Evolutionary conservation across 2,329 filamentous ascomycete genomes (phyloP).

Genomic region (Endoconidiophora laricicola): DNA sequence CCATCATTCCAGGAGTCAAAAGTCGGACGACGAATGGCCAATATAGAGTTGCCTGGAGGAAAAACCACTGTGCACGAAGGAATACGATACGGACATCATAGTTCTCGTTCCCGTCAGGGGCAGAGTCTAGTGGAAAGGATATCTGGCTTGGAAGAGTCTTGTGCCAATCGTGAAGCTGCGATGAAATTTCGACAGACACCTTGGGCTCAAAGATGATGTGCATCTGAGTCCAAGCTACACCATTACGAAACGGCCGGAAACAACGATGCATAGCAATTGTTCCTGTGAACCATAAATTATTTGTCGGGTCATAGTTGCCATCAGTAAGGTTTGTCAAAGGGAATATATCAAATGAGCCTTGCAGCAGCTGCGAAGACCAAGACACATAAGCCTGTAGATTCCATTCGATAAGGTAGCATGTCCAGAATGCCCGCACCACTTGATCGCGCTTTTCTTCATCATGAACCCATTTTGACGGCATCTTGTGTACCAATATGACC

Average conservation of each 20-base stretch:
- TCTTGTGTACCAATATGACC: slow-evolving; percentile 9
- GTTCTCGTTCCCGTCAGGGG: not conserved
- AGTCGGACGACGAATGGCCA: slow-evolving; percentile 15
- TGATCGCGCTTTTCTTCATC: slow-evolving; percentile 11
- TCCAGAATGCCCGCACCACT: slow-evolving; percentile 15
- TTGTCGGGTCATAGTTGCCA: not conserved
- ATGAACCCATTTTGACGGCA: not conserved
- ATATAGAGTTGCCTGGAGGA: slow-evolving; percentile 14
- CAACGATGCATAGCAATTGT: slow-evolving; percentile 15
- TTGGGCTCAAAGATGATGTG: slow-evolving; percentile 14
- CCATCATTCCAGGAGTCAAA: slow-evolving; percentile 3
- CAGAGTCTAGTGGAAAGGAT: slow-evolving; percentile 6
- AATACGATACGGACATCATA: slow-evolving; percentile 13
- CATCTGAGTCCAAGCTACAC: slow-evolving; percentile 13
- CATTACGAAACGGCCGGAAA: slow-evolving; percentile 13
- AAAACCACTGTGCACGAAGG: slow-evolving; percentile 15
- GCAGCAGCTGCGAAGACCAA: slow-evolving; percentile 14
- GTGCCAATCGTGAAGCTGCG: slow-evolving; percentile 14
- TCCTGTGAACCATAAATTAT: slow-evolving; percentile 16
- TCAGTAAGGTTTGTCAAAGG: slow-evolving; percentile 15
- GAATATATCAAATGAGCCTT: slow-evolving; percentile 13
- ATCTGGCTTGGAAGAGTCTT: slow-evolving; percentile 11
- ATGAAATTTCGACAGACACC: slow-evolving; percentile 13
- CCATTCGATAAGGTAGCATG: slow-evolving; percentile 16
- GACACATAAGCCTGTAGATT: slow-evolving; percentile 15